Evolutionary conservation across 371 early-diverging fungal genomes (phyloP).

Genomic region (Mortierella polycephala): DNA sequence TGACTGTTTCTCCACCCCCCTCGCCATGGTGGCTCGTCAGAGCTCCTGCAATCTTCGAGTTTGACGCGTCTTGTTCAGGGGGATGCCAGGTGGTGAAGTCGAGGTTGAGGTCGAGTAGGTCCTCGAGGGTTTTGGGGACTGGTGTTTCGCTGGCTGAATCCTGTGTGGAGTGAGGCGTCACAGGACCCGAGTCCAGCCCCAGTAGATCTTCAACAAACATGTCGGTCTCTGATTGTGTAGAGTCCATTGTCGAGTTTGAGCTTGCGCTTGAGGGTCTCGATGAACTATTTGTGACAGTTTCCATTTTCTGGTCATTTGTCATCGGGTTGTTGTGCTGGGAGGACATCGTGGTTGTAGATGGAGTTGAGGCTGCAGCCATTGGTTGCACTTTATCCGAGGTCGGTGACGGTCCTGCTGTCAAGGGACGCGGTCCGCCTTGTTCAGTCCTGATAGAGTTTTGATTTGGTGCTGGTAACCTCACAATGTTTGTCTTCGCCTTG

Average conservation of each 20-base stretch:
- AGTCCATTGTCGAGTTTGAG: background rate
- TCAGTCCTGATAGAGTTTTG: background rate
- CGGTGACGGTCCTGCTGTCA: background rate
- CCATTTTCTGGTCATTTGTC: background rate
- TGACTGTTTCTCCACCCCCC: background rate
- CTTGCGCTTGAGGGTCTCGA: background rate
- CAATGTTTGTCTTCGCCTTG: too few species aligned
- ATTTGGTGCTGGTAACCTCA: background rate
- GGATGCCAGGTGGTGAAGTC: background rate
- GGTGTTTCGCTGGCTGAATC: background rate
- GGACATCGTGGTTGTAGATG: background rate
- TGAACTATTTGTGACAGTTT: background rate
- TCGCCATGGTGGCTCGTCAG: background rate
- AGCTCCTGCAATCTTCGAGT: background rate
- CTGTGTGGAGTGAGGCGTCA: too few species aligned
- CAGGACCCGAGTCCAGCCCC: background rate
- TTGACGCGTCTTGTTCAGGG: background rate
- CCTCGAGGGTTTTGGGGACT: background rate
- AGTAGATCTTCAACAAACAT: background rate
- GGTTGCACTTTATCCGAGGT: background rate
- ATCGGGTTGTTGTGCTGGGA: background rate
- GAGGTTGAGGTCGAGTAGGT: conserved; percentile 15
- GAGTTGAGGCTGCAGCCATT: background rate
- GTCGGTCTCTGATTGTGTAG: too few species aligned
- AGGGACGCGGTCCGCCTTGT: background rate